Evolutionary conservation across 2,329 filamentous ascomycete species (phyloP), one percentile per base, ranked within the genome.

Genomic region (Ophiosphaerella herpotricha): DNA sequence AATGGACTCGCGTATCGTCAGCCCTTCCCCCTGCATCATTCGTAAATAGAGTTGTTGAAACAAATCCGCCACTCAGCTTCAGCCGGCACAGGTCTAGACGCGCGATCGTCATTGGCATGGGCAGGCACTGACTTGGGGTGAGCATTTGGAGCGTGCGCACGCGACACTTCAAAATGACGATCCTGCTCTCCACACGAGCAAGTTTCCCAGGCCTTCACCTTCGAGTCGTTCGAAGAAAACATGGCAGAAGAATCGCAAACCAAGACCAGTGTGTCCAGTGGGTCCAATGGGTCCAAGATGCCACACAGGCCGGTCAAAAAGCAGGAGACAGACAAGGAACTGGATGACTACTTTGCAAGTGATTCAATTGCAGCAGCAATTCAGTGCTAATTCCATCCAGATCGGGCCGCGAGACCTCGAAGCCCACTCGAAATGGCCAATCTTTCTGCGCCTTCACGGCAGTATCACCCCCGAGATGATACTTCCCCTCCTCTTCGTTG

Each of bases 381-480:
- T 26, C 29, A n/a, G 8, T 35, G 21, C 52, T 65, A 50, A 67
- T 37, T 43, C 5, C 26, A 1, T 1, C 14, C 18, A 71, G 68
- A 41, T 69, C 21, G 84, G 84, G 8, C 89, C 89, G 21, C 82
- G 86, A 54, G 85, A 90, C 66, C 81, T 89, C 47, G 80, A 85
- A 48, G 82, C 83, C 60, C 88, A 91, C 72, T 90, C 87, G 12
- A 90, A 89, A 80, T 86, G 86, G 80, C 89, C 89, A 11, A 80
- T 85, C 48, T 87, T 90, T 66, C 74, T 91, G 64, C 86, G 87
- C 46, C 77, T 92, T 68, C 88, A 90, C 65, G 89, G 89, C 63
- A 88, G 85, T 58, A 84, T 91, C 53, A 72, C 87, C 50, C 89
- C 89, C 9, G 85, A 88, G 63, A 83, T 92, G 80, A 83, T 91